Percentiles rank a stretch among this genome's conserved stretches.
Evolutionary conservation across 2,329 filamentous ascomycete genomes (phyloP).

Genomic region (Aspergillus neoniger): DNA sequence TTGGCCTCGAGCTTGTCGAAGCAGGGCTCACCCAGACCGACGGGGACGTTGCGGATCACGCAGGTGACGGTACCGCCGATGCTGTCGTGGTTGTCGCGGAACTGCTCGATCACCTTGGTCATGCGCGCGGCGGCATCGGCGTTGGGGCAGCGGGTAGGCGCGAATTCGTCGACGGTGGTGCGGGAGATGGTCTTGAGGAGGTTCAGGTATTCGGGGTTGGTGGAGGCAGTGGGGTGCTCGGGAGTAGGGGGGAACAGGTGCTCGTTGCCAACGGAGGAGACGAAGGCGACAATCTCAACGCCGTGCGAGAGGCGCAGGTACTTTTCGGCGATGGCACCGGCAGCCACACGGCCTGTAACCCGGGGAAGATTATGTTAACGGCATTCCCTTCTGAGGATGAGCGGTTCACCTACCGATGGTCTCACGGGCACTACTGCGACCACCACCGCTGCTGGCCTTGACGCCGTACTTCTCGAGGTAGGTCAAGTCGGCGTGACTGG

Average conservation of each 20-base stretch:
- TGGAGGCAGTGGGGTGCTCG: slow-evolving; percentile 67
- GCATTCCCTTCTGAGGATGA: not conserved
- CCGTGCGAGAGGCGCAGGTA: slow-evolving; percentile 79
- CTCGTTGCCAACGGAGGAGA: slow-evolving; percentile 77
- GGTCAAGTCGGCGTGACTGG: slow-evolving; percentile 93
- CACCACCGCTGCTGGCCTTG: slow-evolving; percentile 86
- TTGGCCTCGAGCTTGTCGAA: slow-evolving; percentile 95
- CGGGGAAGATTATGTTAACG: not conserved
- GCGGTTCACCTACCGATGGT: slow-evolving; percentile 69
- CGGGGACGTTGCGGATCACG: slow-evolving; percentile 81
- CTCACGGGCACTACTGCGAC: slow-evolving; percentile 87
- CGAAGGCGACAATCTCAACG: slow-evolving; percentile 89
- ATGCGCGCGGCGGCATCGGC: slow-evolving; percentile 66
- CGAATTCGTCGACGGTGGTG: slow-evolving; percentile 74
- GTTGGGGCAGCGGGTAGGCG: slow-evolving; percentile 87
- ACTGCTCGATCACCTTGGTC: slow-evolving; percentile 75
- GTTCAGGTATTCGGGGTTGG: slow-evolving; percentile 76
- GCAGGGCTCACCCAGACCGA: slow-evolving; percentile 85
- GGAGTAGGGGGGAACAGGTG: slow-evolving; percentile 73
- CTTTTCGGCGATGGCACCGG: slow-evolving; percentile 90
- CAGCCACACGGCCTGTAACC: slow-evolving; percentile 71
- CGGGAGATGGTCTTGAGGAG: slow-evolving; percentile 73
- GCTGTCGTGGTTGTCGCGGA: slow-evolving; percentile 77
- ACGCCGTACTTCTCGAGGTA: slow-evolving; percentile 97
- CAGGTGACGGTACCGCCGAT: slow-evolving; percentile 95